Evolutionary conservation across 2,329 filamentous ascomycete species (phyloP), one percentile per base, ranked within the genome.

Genomic region (Parafenestella ontariensis): DNA sequence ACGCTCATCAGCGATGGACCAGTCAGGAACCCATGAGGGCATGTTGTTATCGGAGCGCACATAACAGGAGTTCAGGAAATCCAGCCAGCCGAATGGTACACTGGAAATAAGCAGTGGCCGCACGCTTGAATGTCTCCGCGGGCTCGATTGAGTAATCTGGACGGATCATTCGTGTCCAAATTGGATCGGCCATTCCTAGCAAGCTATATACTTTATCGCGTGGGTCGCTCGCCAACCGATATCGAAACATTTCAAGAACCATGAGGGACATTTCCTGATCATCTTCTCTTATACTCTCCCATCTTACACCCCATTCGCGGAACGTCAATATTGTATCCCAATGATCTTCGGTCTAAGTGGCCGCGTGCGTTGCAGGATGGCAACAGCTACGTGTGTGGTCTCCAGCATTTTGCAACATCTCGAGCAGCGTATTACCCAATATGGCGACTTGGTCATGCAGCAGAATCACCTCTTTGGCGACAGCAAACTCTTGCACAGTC

Each of bases 61-160:
- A 8, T 23, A 40, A n/a, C 20, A 24, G 18, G 26, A 40, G 37
- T 13, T 40, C n/a, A 40, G 20, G 13, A 43, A 18, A 15, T 43
- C 7, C 15, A 29, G 24, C 7, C 15, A 29, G 24, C 3, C 8
- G 26, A 10, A 15, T 15, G 7, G 24, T 26, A 6, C 18, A 18
- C 17, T 31, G 15, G 15, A 28, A n/a, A 20, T 31, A 5, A 7
- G 15, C 41, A 20, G 21, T 43, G n/a, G 41, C 41, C 9, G 8
- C 17, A 10, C 26, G 23, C 24, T 9, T 29, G 9, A 17, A 29
- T 11, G n/a, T 28, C 15, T 29, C 41, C 10, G 9, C 23, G 33
- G 41, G 50, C 46, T 1, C 45, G 44, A 24, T 48, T 23, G 6
- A 54, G 17, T 5, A 59, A 17, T 31, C n/a, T 43, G 41, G 24